A percentile compares a stretch with the other conserved stretches of the same genome.
Evolutionary conservation across 805 yeast genomes (phyloP).

Genomic region (Teunomyces tritomae): DNA sequence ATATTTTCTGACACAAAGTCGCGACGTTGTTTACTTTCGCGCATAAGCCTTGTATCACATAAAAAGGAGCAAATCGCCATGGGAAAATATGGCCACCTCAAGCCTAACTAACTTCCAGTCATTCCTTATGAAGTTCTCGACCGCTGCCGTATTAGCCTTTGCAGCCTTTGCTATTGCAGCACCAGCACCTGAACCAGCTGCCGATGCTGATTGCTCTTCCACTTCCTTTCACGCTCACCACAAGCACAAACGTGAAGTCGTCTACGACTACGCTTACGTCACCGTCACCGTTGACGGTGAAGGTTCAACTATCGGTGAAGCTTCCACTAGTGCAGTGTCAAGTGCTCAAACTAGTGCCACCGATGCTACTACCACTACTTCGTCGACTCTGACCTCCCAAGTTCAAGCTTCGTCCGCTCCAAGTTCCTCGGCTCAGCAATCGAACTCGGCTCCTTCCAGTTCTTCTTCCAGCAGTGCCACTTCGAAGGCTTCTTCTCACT

Average conservation of each 20-base stretch:
- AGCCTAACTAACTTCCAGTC: slow-evolving; percentile 15
- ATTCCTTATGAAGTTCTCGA: slow-evolving; percentile 20
- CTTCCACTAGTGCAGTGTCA: slow-evolving; percentile 8
- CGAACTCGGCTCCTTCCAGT: slow-evolving; percentile 13
- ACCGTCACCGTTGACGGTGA: slow-evolving; percentile 44
- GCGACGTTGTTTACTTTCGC: slow-evolving; percentile 1
- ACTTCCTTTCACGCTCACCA: slow-evolving; percentile 56
- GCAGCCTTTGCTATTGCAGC: slow-evolving; percentile 18
- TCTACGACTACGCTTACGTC: slow-evolving; percentile 46
- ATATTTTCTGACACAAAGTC: slow-evolving; percentile 1
- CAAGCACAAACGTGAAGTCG: slow-evolving; percentile 59
- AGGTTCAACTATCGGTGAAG: slow-evolving; percentile 31
- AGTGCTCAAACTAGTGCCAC: slow-evolving; percentile 13
- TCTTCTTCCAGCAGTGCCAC: slow-evolving; percentile 18
- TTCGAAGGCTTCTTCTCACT: slow-evolving; percentile 6
- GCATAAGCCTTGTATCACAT: background rate
- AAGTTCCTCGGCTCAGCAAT: slow-evolving; percentile 11
- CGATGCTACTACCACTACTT: slow-evolving; percentile 7
- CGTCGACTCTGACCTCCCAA: slow-evolving; percentile 17
- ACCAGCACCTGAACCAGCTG: slow-evolving; percentile 26
- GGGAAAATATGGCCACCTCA: slow-evolving; percentile 1
- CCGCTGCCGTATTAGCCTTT: slow-evolving; percentile 17
- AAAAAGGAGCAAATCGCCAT: background rate
- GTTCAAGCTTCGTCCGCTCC: slow-evolving; percentile 14
- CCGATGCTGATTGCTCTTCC: slow-evolving; percentile 36